Percentiles rank a stretch among this genome's conserved stretches.
Evolutionary conservation across 1,284 basidiomycete species (phyloP).

Genomic region (Heimioporus punctisporus): DNA sequence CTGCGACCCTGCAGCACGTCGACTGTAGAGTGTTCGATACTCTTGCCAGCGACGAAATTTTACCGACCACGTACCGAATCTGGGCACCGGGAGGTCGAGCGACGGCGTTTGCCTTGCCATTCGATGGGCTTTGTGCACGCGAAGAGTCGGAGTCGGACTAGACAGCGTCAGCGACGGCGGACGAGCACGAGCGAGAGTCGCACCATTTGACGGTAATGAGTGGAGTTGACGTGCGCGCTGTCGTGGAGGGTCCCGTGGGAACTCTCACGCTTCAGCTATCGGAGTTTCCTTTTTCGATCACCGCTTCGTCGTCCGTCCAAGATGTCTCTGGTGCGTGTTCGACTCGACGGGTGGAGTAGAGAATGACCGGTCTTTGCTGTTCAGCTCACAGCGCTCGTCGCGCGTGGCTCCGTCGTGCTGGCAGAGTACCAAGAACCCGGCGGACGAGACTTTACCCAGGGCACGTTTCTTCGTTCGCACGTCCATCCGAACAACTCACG

Average conservation of each 20-base stretch:
- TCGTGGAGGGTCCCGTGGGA: conserved; percentile 31
- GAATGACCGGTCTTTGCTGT: not conserved
- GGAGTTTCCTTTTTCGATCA: conserved; percentile 18
- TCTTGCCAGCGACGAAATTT: not conserved
- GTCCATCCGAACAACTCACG: conserved; percentile 3
- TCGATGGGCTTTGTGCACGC: conserved; percentile 41
- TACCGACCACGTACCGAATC: conserved; percentile 58
- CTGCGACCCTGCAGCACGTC: conserved; percentile 73
- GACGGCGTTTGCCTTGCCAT: conserved; percentile 46
- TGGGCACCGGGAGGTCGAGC: conserved; percentile 77
- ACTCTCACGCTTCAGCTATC: conserved; percentile 4
- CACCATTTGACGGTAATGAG: conserved; percentile 2
- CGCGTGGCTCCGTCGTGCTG: conserved; percentile 78
- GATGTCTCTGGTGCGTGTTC: conserved; percentile 22
- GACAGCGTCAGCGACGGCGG: not conserved
- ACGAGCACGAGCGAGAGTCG: not conserved
- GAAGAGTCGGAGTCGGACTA: conserved; percentile 71
- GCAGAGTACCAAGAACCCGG: conserved; percentile 79
- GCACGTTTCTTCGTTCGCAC: conserved; percentile 35
- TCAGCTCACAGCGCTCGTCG: conserved; percentile 87
- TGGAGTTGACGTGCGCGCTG: conserved; percentile 9
- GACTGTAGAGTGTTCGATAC: conserved; percentile 44
- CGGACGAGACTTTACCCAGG: conserved; percentile 84
- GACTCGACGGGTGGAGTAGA: no score
- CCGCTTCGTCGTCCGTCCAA: not conserved